Base-by-base conservation (phyloP, 495 filamentous ascomycete genomes). In the Hypoxylon fragiforme region DNA sequence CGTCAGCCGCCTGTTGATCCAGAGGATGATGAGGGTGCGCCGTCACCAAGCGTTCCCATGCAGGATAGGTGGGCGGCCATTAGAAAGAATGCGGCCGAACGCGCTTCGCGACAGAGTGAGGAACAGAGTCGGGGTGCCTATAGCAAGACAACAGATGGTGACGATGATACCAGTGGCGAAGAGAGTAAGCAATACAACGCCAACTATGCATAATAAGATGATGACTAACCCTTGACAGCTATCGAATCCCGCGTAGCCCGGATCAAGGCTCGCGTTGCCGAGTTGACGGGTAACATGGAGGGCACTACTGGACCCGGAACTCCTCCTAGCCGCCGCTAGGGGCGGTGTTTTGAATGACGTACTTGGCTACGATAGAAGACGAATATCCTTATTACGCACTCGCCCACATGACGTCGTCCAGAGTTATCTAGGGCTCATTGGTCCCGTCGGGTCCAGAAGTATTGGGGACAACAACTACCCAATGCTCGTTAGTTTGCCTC, bases 161-260 rank as follows among this genome's bases (percentile, higher is more conserved):
- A 92, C 50, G 91, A 95, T 63, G 90, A 95, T 53, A 94, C 89
- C 14, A 96, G 89, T 66, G 92, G 88, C 14, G 95, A 98, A 81
- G 94, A 98, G 77, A 96, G 91, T 91, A 80, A 84, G 90, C 83
- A 26, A 11, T 9, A 31, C 36, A 34, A 14, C 11, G 8, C 28
- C 32, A n/a, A n/a, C n/a, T n/a, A 2, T 26, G 18, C 7, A 15
- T 14, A 7, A 15, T 14, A 30, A 21, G 11, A 1, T 31, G 20
- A 34, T 19, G 28, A 50, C 69, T 77, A 63, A 77, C 61, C 30
- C 57, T 21, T n/a, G 38, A 7, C 52, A 95, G 90, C 91, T 20
- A 97, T 98, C 60, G 94, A 98, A 70, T 89, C 90, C 31, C 88
- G 94, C 47, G 94, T 97, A 51, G 94, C 94, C 28, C 88, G 95